Conservation (phyloP, 805 yeast genomes). For the Pichia cabralensis region DNA sequence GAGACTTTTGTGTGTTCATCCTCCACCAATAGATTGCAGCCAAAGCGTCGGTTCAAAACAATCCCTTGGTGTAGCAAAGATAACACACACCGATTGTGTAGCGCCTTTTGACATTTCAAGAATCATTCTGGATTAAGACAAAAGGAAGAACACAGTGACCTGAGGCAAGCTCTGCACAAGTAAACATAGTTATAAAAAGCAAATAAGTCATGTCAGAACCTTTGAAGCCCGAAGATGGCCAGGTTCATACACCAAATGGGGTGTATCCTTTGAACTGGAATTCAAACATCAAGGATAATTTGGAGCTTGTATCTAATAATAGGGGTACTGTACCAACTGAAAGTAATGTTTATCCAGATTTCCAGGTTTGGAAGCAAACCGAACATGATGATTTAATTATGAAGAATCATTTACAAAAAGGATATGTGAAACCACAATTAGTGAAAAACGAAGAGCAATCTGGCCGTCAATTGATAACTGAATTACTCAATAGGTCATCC, state of each 20-base stretch:
- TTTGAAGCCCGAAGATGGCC: slow-evolving; percentile 11
- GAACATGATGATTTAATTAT: slow-evolving; percentile 44
- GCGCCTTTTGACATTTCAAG: no score
- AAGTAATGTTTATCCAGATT: slow-evolving; percentile 49
- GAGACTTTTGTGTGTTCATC: slow-evolving; percentile 27
- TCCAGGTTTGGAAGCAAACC: slow-evolving; percentile 58
- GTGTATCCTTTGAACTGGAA: slow-evolving; percentile 25
- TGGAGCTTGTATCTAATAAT: not conserved
- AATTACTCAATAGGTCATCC: slow-evolving; percentile 1
- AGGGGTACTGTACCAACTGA: not conserved
- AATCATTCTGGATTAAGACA: no score
- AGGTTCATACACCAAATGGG: slow-evolving; percentile 20
- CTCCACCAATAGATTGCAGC: no score
- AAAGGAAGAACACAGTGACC: no score
- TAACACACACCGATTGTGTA: not conserved
- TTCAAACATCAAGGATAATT: slow-evolving; percentile 2
- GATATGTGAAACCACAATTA: slow-evolving; percentile 53
- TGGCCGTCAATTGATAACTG: slow-evolving; percentile 43
- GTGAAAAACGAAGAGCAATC: slow-evolving; percentile 62
- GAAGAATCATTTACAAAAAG: slow-evolving; percentile 53
- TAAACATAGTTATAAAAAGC: not conserved
- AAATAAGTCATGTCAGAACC: not conserved
- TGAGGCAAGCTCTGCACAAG: no score
- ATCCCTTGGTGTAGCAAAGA: not conserved
- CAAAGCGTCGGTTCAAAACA: not conserved